Conservation (phyloP, 2,329 filamentous ascomycete genomes). For the Gyromitra esculenta region DNA sequence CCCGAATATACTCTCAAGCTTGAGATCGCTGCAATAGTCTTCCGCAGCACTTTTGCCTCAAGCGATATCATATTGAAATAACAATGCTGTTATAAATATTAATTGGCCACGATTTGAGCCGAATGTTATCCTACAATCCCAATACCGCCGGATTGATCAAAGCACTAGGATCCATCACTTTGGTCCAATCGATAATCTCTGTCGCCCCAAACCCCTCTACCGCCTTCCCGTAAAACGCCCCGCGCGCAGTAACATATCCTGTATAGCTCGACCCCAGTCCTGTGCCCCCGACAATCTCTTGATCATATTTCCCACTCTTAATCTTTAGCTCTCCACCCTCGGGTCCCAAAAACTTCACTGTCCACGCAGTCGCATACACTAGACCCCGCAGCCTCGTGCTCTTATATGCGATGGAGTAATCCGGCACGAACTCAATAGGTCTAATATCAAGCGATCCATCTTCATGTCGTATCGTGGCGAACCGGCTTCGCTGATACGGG, state of each 20-base stretch:
- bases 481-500: slow-evolving; percentile 32
- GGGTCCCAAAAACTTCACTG: slow-evolving; percentile 36
- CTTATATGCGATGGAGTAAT: slow-evolving; percentile 27
- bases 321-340: slow-evolving; percentile 28
- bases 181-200: slow-evolving; percentile 28
- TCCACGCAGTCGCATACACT: slow-evolving; percentile 42
- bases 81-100: neutral
- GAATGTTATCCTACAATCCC: neutral
- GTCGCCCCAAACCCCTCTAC: slow-evolving; percentile 23
- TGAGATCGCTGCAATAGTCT: neutral
- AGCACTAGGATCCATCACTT: no score
- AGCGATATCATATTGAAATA: neutral
- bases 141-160: neutral
- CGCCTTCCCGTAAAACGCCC: slow-evolving; percentile 3
- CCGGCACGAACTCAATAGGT: slow-evolving; percentile 24
- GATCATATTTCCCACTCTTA: slow-evolving; percentile 17
- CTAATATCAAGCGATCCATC: slow-evolving; percentile 37
- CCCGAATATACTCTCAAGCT: neutral
- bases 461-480: slow-evolving; percentile 36
- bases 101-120: neutral
- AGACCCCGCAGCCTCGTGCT: slow-evolving; percentile 24
- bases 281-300: slow-evolving; percentile 35
- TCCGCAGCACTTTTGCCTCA: neutral
- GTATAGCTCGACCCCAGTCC: slow-evolving; percentile 41
- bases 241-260: slow-evolving; percentile 36